Evolutionary conservation across 208 protist species (phyloP).

Genomic region (Acanthamoeba divionensis): DNA sequence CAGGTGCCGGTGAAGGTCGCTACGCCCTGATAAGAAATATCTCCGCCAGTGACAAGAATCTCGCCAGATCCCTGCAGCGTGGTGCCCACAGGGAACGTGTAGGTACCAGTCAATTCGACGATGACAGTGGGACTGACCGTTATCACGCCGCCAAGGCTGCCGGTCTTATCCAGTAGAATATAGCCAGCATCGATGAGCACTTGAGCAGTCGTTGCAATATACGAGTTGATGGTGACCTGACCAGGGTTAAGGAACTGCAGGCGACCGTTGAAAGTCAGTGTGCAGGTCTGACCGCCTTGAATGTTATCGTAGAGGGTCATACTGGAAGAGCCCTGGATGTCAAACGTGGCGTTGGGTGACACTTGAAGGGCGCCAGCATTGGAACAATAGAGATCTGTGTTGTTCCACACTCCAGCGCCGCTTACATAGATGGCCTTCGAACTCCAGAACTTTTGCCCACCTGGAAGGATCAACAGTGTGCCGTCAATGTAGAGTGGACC

Average conservation of each 20-base stretch:
- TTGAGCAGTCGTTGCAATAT: too few relatives aligned
- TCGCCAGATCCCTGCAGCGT: neutral
- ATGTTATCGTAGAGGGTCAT: slow-evolving; percentile 11
- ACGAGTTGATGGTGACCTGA: too few relatives aligned
- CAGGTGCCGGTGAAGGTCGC: neutral
- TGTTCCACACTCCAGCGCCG: too few relatives aligned
- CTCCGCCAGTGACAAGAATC: neutral
- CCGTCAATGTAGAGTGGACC: neutral
- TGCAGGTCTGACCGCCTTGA: slow-evolving; percentile 39
- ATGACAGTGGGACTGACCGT: neutral
- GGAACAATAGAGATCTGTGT: too few relatives aligned
- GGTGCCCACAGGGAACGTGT: neutral
- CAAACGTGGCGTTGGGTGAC: neutral
- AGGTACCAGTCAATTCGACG: slow-evolving; percentile 14
- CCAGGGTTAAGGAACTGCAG: neutral
- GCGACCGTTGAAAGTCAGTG: slow-evolving; percentile 27
- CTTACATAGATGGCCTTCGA: too few relatives aligned
- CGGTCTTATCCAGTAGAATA: too few relatives aligned
- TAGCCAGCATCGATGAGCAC: too few relatives aligned
- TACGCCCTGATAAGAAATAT: neutral
- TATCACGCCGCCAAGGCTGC: neutral
- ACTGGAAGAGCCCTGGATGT: neutral
- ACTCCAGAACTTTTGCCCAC: too few relatives aligned
- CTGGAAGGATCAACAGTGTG: too few relatives aligned
- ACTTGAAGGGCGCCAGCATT: neutral